Base-by-base conservation (phyloP, 2,329 filamentous ascomycete genomes). In the Aureobasidium pullulans region DNA sequence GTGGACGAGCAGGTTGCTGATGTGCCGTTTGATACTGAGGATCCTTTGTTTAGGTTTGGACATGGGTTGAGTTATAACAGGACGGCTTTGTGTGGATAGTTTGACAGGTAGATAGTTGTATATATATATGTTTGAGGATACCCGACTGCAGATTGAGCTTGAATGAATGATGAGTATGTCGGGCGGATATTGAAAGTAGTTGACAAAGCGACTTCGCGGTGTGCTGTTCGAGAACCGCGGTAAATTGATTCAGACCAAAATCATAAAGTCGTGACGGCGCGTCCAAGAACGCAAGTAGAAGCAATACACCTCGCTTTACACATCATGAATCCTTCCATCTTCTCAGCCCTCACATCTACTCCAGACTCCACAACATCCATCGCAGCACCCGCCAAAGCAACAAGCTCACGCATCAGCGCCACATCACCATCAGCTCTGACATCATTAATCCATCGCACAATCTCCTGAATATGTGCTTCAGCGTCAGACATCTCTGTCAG, bases 11-110 rank as follows among this genome's bases (percentile, higher is more conserved):
- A 56, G 29, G 39, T 44, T 13, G 40, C 52, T 4, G 52, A 56
- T 37, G 52, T 56, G 31, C 52, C 40, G 6, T 56, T 56, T 32
- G 52, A 56, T 44, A 56, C 52, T n/a, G 52, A 7, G 11, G 52
- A 56, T 28, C 52, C 52, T 32, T 3, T 56, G n/a, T 56, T 56
- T 29, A 19, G 31, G 16, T 56, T 56, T 11, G 52, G 52, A 1
- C 52, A 56, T 28, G 52, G 52, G 19, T 37, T 56, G 16, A 36
- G 19, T 1, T 56, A 56, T 16, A 28, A 6, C 31, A 44, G 52
- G 11, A n/a, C 52, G 36, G 52, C 39, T 37, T 44, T 31, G 16
- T 56, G 52, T 37, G 40, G 16, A 16, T 54, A n/a, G n/a, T n/a
- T n/a, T n/a, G n/a, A n/a, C n/a, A n/a, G n/a, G n/a, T n/a, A n/a